These are phyloP conservation scores for Apiospora malaysiana DNA, from an alignment of 2,329 filamentous ascomycete genomes.

Conservation along the genomic window DNA sequence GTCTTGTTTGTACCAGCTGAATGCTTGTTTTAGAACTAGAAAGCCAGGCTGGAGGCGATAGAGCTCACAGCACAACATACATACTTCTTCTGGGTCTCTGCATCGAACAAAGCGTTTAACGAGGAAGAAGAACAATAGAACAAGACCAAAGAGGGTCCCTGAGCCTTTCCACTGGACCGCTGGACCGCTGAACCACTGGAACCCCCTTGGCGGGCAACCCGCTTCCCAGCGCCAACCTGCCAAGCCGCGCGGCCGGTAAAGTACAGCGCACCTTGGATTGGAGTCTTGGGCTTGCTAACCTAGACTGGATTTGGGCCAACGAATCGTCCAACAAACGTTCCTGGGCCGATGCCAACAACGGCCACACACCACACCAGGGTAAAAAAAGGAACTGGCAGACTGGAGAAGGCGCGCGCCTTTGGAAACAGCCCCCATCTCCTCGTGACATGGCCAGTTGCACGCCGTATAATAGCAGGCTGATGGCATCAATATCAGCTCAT, in stretches of 20 bases:
- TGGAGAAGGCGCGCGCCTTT: slow-evolving; percentile 24
- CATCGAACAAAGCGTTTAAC: neutral
- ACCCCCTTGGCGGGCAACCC: neutral
- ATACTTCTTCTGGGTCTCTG: slow-evolving; percentile 1
- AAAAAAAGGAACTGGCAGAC: neutral
- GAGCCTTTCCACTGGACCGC: slow-evolving; percentile 14
- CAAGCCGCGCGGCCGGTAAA: slow-evolving; percentile 13
- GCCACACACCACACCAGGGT: neutral
- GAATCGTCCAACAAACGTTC: neutral
- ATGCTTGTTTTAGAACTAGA: neutral
- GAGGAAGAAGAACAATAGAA: slow-evolving; percentile 6
- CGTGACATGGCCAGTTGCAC: slow-evolving; percentile 1
- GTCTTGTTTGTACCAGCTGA: neutral
- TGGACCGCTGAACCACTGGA: too few relatives aligned
- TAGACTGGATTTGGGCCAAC: slow-evolving; percentile 9
- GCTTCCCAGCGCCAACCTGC: neutral
- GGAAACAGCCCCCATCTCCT: slow-evolving; percentile 7
- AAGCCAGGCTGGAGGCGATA: neutral
- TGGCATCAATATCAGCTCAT: slow-evolving; percentile 16
- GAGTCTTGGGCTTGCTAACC: too few relatives aligned
- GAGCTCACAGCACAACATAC: neutral
- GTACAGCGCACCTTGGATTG: neutral
- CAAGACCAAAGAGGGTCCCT: neutral
- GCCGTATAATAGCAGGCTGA: slow-evolving; percentile 3
- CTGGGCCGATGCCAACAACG: neutral